Base-by-base conservation (phyloP, 2,329 filamentous ascomycete genomes). In the Lasiodiplodia sp. region DNA sequence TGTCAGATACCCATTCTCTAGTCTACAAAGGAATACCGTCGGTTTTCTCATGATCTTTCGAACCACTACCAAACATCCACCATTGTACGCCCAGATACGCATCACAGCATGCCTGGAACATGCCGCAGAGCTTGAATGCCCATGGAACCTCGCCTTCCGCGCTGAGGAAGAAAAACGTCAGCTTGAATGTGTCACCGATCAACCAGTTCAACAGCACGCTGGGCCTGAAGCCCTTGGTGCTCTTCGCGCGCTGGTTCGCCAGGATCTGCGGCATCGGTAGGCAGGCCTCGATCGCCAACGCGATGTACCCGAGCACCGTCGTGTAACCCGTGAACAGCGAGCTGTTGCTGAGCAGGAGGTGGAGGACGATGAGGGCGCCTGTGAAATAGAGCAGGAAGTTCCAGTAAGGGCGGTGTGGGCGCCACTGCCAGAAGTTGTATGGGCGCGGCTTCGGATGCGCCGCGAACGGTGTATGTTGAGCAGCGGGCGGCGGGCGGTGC, bases 401-500 rank as follows among this genome's bases (percentile, higher is more conserved):
- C 92, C 92, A 96, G 82, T 95, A 94, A 82, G 91, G 91, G 73
- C 89, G 89, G 6, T 89, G 85, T 23, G 87, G 88, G 68, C 88
- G 86, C 92, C 92, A 95, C 79, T 92, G 91, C 92, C 92, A 95
- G 78, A 95, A 95, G 74, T 89, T 87, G 76, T 89, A 94, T 0
- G 92, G 92, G 28, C 92, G 84, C 70, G 83, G 84, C 67, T 79
- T 76, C 75, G 71, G 77, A 49, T 83, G 77, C 8, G 82, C 75
- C 25, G 85, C 86, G 77, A 94, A 94, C 14, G 92, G 92, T 52
- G 80, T 76, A 73, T 78, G 76, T 49, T 81, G 76, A 57, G 75
- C 71, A 12, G 80, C 73, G 4, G 81, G 73, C 4, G 78, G 72
- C 2, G 82, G 85, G 51, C 88, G 84, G 75, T 90, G 83, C 58